Base-by-base conservation (phyloP, 2,329 filamentous ascomycete genomes). In the Pestalotiopsis sp. region DNA sequence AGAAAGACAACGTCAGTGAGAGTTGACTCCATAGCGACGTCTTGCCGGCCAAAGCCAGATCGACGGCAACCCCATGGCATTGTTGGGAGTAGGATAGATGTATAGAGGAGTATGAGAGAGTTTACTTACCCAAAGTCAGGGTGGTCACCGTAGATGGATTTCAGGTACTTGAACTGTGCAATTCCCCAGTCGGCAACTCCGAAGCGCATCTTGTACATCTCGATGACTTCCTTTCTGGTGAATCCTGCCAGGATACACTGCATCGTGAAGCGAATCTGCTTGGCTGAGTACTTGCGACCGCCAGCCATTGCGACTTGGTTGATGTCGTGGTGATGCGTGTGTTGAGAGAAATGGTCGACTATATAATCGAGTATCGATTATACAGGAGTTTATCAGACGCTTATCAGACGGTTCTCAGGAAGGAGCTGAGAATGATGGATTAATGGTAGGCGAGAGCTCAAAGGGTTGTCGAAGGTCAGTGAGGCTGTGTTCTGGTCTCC, bases 211-310 rank as follows among this genome's bases (percentile, higher is more conserved):
- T 36, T 59, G 41, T 66, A 73, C 2, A 69, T 68, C 4, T 61
- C 36, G n/a, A 56, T 60, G 11, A 66, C 68, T 7, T 72, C 52
- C 0, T 68, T 64, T 2, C 64, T 68, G 4, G 66, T 25, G 13
- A 67, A 63, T 7, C 59, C 68, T 1, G 56, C 31, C 31, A 69
- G 23, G 25, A 66, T 64, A 7, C 66, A 36, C 7, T 72, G 68
- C 13, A 73, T 64, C 23, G 73, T 61, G 52, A 73, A 73, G 38
- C 67, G 20, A 38, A 75, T 73, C 68, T 73, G 68, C 27, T 71
- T 69, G 17, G 70, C 60, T 6, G 69, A 70, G 61, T 74, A 74
- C 20, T 71, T 70, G 27, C 69, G 70, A 4, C 68, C 70, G 25
- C 70, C 70, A 31, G 58, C 60, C 68, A 70, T 70, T 4, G 57